Conservation (phyloP, 75 land plant species). For the Pinus tabuliformis region DNA sequence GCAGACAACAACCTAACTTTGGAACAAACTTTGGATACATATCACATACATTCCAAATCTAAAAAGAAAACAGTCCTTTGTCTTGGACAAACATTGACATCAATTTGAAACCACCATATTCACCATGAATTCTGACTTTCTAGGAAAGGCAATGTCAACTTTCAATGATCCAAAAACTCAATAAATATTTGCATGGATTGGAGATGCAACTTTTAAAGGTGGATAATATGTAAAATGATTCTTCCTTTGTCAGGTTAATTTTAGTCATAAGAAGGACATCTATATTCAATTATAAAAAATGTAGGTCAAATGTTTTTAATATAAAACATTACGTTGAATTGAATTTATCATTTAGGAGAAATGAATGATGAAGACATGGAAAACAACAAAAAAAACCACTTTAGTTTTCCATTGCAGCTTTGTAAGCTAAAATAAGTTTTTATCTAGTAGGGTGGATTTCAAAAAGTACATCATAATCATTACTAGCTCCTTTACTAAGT, state of each 20-base stretch:
- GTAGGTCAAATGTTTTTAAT: not conserved
- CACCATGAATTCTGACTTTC: too few species aligned
- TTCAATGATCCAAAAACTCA: not conserved
- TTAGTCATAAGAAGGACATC: not conserved
- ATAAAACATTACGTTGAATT: not conserved
- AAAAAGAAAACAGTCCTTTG: too few species aligned
- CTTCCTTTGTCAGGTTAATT: not conserved
- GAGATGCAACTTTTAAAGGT: not conserved
- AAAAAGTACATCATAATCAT: not conserved
- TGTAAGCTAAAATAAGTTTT: not conserved
- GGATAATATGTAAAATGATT: not conserved
- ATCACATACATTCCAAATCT: too few species aligned
- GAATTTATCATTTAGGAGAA: not conserved
- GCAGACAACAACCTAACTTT: too few species aligned
- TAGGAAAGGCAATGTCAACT: too few species aligned
- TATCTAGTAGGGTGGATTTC: not conserved
- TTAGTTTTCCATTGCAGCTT: not conserved
- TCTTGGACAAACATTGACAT: too few species aligned
- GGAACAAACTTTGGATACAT: too few species aligned
- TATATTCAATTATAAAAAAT: not conserved
- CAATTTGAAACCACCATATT: too few species aligned
- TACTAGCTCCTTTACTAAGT: not conserved
- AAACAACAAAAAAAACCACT: not conserved
- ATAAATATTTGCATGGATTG: not conserved
- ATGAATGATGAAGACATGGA: not conserved